Base-by-base conservation (phyloP, 106 monocot genomes). In the Phalaenopsis aphrodite region DNA sequence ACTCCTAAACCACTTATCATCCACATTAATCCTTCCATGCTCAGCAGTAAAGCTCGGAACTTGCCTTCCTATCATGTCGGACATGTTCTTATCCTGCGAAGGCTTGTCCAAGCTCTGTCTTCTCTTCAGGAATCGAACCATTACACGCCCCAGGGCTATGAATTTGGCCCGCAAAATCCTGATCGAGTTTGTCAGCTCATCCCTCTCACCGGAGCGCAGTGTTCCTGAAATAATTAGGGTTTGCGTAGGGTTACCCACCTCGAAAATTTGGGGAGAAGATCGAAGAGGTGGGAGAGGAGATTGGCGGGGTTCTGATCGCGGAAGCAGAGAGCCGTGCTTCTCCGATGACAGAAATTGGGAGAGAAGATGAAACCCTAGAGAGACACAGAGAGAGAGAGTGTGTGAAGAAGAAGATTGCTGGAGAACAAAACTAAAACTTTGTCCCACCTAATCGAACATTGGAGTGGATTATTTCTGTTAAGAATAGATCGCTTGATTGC, bases 71-170 rank as follows among this genome's bases (percentile, higher is more conserved):
- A 69, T 14, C 42, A 81, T n/a, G 64, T 84, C 80, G 73, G 49
- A 68, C 83, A 84, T 84, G 72, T 38, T 78, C 75, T 75, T 68
- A 16, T 69, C 67, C n/a, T 80, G 78, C 76, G 73, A 37, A 38
- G 52, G 36, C 80, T 79, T 84, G 30, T 87, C 81, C 30, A 86
- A 74, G 82, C 86, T 88, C 30, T 82, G 85, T 2, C 84, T 78
- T 14, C 77, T 64, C 79, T 68, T 78, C 49, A 88, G 38, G 80
- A 88, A 84, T 58, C 88, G 78, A 52, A 91, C 84, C 90, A 90
- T 91, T 61, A 88, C 77, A 68, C 79, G 74, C 46, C 64, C 49
- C 36, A 68, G 2, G 72, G 73, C 41, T 11, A 21, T 77, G 71
- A 80, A 41, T 24, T 76, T 77, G 61, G 69, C 46, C 46, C 77